Conservation (phyloP, 345 rosid genomes). For the Kandelia obovata region DNA sequence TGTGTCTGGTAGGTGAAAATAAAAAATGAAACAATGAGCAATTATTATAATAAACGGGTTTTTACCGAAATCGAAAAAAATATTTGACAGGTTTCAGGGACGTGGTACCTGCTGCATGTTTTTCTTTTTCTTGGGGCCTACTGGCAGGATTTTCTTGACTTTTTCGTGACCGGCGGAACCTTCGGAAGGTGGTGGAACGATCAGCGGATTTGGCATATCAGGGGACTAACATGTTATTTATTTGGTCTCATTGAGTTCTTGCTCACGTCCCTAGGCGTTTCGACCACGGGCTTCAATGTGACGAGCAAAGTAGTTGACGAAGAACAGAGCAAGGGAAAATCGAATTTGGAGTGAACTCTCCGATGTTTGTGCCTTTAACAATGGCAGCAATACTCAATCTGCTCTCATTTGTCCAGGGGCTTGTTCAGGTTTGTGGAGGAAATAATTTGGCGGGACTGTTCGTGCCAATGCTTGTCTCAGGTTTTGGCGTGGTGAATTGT, state of each 20-base stretch:
- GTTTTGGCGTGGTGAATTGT: conserved; percentile 44
- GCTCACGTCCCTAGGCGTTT: conserved; percentile 44
- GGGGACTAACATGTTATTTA: conserved; percentile 40
- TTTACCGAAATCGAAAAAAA: too few relatives aligned
- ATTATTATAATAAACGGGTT: too few relatives aligned
- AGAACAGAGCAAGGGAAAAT: conserved; percentile 51
- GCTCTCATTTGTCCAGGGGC: conserved; percentile 34
- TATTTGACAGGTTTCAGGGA: conserved; percentile 43
- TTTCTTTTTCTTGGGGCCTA: conserved; percentile 64
- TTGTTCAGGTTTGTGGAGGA: conserved; percentile 6
- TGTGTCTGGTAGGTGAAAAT: too few relatives aligned
- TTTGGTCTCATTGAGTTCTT: conserved; percentile 44
- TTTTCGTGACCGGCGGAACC: conserved; percentile 40
- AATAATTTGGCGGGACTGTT: conserved; percentile 20
- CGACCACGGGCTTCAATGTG: conserved; percentile 44
- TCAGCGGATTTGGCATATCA: conserved; percentile 56
- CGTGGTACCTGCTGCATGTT: conserved; percentile 53
- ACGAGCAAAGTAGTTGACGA: conserved; percentile 54
- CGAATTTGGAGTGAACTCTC: conserved; percentile 52
- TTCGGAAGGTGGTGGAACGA: conserved; percentile 67
- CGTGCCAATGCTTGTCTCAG: conserved; percentile 39
- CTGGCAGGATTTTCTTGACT: conserved; percentile 42
- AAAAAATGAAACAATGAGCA: too few relatives aligned
- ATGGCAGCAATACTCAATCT: conserved; percentile 52
- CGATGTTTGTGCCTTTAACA: conserved; percentile 45